Percentiles rank a stretch among this genome's conserved stretches.
These are phyloP conservation scores for Diplogelasinospora grovesii DNA, from an alignment of 495 filamentous ascomycete genomes.

Conservation along the genomic window DNA sequence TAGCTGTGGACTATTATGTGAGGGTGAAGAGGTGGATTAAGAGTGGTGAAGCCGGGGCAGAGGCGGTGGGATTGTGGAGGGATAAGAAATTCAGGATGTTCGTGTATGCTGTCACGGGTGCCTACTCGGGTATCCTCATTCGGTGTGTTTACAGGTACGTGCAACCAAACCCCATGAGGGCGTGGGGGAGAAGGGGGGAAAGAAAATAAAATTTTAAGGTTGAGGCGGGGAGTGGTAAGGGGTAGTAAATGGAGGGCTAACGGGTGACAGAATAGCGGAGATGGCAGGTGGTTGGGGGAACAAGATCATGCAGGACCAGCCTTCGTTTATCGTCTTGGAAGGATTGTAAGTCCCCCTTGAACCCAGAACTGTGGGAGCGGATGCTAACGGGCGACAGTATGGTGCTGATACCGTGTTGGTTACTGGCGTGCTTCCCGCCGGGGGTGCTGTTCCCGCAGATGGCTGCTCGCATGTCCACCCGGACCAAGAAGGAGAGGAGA, in stretches of 20 bases:
- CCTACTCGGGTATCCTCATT: slow-evolving; percentile 55
- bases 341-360: slow-evolving; percentile 25
- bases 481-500: slow-evolving; percentile 2
- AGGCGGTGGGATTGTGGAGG: slow-evolving; percentile 27
- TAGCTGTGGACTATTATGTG: slow-evolving; percentile 45
- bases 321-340: slow-evolving; percentile 58
- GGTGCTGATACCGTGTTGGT: slow-evolving; percentile 27
- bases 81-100: slow-evolving; percentile 46
- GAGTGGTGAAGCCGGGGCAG: neutral
- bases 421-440: slow-evolving; percentile 30
- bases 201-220: too few relatives aligned
- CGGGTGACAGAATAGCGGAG: slow-evolving; percentile 45
- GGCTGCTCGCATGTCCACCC: slow-evolving; percentile 24
- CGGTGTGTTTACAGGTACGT: slow-evolving; percentile 61
- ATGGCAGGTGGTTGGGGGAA: slow-evolving; percentile 66
- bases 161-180: too few relatives aligned
- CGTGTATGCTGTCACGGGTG: slow-evolving; percentile 42
- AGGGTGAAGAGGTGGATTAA: slow-evolving; percentile 28
- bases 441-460: slow-evolving; percentile 35
- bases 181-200: too few relatives aligned
- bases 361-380: neutral
- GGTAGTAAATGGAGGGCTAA: too few relatives aligned
- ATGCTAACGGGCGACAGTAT: slow-evolving; percentile 23
- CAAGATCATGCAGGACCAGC: slow-evolving; percentile 59
- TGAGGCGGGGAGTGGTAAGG: too few relatives aligned